Conservation (phyloP, 2,329 filamentous ascomycete species). For the Myotisia sp. region DNA sequence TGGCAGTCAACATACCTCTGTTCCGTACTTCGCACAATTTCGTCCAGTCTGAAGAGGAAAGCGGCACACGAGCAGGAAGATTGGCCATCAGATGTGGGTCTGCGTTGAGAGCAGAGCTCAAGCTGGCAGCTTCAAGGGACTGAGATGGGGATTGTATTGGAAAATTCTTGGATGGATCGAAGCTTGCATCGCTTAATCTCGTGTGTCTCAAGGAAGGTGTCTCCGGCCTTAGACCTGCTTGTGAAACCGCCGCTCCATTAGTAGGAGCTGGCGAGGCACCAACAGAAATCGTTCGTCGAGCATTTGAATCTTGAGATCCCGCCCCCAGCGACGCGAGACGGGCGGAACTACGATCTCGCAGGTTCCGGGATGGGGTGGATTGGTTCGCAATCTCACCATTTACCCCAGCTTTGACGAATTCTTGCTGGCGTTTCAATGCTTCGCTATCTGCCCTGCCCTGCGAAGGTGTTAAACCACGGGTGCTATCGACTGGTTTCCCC, state of each 20-base stretch:
- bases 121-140: neutral
- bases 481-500: constrained; percentile 38
- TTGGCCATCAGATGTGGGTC: neutral
- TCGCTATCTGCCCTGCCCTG: constrained; percentile 41
- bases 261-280: constrained; percentile 3
- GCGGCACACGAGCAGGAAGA: neutral
- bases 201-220: neutral
- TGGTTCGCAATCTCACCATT: constrained; percentile 12
- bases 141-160: neutral
- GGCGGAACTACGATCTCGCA: constrained; percentile 26
- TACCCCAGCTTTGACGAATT: constrained; percentile 37
- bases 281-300: neutral
- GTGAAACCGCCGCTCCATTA: neutral
- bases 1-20: neutral
- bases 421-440: constrained; percentile 39
- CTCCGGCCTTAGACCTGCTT: no score
- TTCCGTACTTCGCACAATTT: constrained; percentile 1
- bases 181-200: no score
- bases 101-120: neutral
- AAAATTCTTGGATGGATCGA: no score
- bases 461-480: constrained; percentile 26
- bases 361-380: constrained; percentile 19
- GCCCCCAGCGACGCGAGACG: no score
- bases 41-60: constrained; percentile 1
- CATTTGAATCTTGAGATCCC: no score